phyloP scores from a whole-genome alignment of 805 yeast genomes.

The Hanseniaspora thailandica region DNA sequence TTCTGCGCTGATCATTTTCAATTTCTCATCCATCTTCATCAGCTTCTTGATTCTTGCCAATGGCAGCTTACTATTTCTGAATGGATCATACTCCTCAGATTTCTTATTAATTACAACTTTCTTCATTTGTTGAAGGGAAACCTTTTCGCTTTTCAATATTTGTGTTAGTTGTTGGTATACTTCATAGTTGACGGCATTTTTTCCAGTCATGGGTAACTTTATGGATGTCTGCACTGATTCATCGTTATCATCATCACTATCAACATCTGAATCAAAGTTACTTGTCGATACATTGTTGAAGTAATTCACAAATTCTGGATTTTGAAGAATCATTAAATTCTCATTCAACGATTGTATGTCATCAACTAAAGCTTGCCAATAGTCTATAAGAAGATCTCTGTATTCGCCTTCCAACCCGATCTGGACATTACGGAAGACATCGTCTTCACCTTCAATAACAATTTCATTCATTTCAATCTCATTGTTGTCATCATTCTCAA shows the following conservation, averaged over 20 bases:
- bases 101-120: neutral
- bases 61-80: slow-evolving; percentile 88
- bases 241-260: neutral
- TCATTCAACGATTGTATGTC: slow-evolving; percentile 50
- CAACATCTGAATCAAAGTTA: neutral
- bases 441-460: slow-evolving; percentile 28
- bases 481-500: slow-evolving; percentile 20
- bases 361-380: slow-evolving; percentile 94
- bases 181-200: neutral
- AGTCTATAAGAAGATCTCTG: slow-evolving; percentile 81
- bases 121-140: neutral
- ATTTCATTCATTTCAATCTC: slow-evolving; percentile 23
- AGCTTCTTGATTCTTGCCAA: slow-evolving; percentile 92
- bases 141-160: slow-evolving; percentile 3
- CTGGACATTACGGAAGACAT: slow-evolving; percentile 79
- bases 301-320: slow-evolving; percentile 1
- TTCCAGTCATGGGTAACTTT: neutral
- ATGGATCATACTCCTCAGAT: slow-evolving; percentile 29
- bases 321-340: slow-evolving; percentile 19
- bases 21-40: slow-evolving; percentile 96
- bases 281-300: neutral
- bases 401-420: slow-evolving; percentile 78
- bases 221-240: neutral
- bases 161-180: neutral
- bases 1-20: slow-evolving; percentile 94